Evolutionary conservation across 164 flowering plant species (phyloP).

Genomic region (Brasenia schreberi): DNA sequence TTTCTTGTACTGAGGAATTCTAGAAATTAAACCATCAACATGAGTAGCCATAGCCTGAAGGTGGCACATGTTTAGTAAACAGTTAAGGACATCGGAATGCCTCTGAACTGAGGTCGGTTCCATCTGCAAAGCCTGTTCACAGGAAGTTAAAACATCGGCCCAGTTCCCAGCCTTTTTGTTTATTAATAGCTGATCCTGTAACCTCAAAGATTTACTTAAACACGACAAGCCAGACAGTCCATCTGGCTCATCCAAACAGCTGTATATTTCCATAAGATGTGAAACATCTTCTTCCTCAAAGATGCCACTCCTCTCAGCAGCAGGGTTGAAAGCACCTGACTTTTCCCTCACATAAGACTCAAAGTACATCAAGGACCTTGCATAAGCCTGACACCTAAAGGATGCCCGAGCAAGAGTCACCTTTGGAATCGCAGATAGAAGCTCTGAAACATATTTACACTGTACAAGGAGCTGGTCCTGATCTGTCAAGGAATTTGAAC

Average conservation of each 20-base stretch:
- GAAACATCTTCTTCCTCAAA: constrained; percentile 93
- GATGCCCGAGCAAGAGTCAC: constrained; percentile 88
- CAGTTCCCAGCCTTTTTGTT: constrained; percentile 91
- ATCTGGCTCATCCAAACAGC: constrained; percentile 94
- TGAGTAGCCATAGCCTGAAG: constrained; percentile 94
- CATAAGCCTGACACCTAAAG: constrained; percentile 89
- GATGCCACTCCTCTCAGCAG: constrained; percentile 75
- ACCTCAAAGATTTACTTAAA: constrained; percentile 21
- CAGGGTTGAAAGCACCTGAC: constrained; percentile 94
- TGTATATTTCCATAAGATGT: constrained; percentile 85
- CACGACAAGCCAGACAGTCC: constrained; percentile 76
- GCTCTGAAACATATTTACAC: constrained; percentile 72
- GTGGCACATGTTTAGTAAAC: constrained; percentile 89
- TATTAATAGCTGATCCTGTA: constrained; percentile 79
- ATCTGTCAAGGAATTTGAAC: no score
- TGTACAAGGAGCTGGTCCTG: constrained; percentile 49
- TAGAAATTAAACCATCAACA: constrained; percentile 88
- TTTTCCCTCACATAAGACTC: constrained; percentile 75
- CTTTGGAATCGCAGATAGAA: constrained; percentile 78
- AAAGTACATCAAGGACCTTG: constrained; percentile 87
- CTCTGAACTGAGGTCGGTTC: constrained; percentile 84
- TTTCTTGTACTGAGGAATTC: constrained; percentile 76
- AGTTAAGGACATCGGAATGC: constrained; percentile 93
- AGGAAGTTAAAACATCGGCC: constrained; percentile 88
- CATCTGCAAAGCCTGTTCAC: constrained; percentile 94